phyloP scores from a whole-genome alignment of 2,329 filamentous ascomycete species.

The Penicillium sp. region DNA sequence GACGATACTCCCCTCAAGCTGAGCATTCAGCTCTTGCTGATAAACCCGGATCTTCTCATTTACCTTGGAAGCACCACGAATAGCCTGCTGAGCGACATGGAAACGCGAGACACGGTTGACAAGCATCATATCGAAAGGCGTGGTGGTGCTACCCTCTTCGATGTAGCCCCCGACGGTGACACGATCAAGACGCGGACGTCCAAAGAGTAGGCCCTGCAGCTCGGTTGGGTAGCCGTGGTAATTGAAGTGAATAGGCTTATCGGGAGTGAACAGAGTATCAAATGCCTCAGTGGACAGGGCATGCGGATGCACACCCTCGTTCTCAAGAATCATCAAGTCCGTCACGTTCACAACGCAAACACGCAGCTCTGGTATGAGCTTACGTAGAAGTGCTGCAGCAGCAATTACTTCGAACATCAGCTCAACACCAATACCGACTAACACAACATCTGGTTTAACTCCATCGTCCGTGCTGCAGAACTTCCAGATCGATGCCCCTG shows the following conservation, averaged over 20 bases:
- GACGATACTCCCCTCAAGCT: conserved; percentile 51
- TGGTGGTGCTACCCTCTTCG: conserved; percentile 67
- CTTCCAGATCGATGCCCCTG: conserved; percentile 61
- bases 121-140: conserved; percentile 70
- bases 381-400: conserved; percentile 57
- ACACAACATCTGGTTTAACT: conserved; percentile 60
- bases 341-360: conserved; percentile 66
- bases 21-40: conserved; percentile 49
- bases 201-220: conserved; percentile 62
- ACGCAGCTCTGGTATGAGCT: conserved; percentile 53
- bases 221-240: conserved; percentile 66
- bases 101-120: conserved; percentile 61
- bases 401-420: conserved; percentile 65
- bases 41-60: conserved; percentile 52
- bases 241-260: conserved; percentile 62
- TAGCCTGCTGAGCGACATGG: conserved; percentile 57
- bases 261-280: conserved; percentile 56
- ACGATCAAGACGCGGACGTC: conserved; percentile 52
- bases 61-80: conserved; percentile 49
- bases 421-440: conserved; percentile 65
- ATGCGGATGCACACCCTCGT: conserved; percentile 59
- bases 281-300: conserved; percentile 56
- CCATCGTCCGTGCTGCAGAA: conserved; percentile 61
- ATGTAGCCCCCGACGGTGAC: conserved; percentile 60
- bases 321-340: conserved; percentile 63